These are phyloP conservation scores for Penicillium sp. DNA, from an alignment of 2,329 filamentous ascomycete genomes.

Conservation along the genomic window DNA sequence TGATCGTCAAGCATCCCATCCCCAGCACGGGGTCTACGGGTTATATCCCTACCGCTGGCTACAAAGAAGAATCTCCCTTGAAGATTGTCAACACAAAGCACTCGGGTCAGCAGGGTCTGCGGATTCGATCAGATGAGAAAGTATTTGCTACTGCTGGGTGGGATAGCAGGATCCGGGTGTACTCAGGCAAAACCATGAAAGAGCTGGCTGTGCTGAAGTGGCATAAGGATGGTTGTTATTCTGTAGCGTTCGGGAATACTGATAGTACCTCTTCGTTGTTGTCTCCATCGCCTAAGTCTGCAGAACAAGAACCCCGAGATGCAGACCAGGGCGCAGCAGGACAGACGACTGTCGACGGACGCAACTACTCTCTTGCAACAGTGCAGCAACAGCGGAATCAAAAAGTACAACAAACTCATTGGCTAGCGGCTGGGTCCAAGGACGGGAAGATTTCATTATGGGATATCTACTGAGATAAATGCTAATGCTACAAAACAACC, in stretches of 20 bases:
- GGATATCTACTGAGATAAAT: constrained; percentile 72
- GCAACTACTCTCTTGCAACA: constrained; percentile 36
- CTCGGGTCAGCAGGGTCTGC: constrained; percentile 80
- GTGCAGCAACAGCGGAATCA: constrained; percentile 63
- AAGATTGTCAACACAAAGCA: constrained; percentile 76
- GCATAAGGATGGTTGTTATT: constrained; percentile 86
- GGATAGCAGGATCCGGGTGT: constrained; percentile 80
- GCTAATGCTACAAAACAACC: constrained; percentile 31
- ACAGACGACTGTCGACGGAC: constrained; percentile 4
- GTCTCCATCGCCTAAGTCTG: not conserved
- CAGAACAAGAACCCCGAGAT: not conserved
- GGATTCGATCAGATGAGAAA: constrained; percentile 72
- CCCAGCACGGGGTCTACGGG: constrained; percentile 29
- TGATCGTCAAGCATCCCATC: constrained; percentile 73
- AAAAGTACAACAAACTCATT: constrained; percentile 71
- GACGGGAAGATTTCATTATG: constrained; percentile 94
- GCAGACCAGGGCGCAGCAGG: not conserved
- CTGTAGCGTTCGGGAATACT: constrained; percentile 65
- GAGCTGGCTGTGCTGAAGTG: constrained; percentile 91
- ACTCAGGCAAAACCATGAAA: constrained; percentile 73
- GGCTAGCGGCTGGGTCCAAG: constrained; percentile 86
- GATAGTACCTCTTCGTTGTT: not conserved
- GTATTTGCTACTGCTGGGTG: constrained; percentile 90
- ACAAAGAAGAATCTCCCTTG: constrained; percentile 45
- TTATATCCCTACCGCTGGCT: constrained; percentile 8